Percentiles rank a stretch among this genome's conserved stretches.
These are phyloP conservation scores for Tulasnella sp. DNA, from an alignment of 768 basidiomycete genomes.

Conservation along the genomic window DNA sequence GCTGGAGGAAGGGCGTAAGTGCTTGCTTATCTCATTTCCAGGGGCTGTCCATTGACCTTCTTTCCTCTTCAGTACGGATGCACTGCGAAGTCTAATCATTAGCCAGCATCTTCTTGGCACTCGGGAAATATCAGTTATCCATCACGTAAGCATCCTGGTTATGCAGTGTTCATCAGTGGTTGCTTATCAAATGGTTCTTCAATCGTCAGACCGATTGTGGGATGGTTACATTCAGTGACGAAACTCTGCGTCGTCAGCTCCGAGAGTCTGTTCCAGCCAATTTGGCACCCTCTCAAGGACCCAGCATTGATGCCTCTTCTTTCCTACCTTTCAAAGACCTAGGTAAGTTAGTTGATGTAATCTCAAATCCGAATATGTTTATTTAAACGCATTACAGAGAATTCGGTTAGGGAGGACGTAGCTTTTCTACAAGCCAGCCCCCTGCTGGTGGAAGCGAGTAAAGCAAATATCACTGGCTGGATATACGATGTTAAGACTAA, in stretches of 20 bases:
- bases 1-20: constrained; percentile 55
- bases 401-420: constrained; percentile 46
- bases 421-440: constrained; percentile 43
- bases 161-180: not conserved
- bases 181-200: not conserved
- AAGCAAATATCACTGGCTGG: constrained; percentile 44
- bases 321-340: constrained; percentile 40
- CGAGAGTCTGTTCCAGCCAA: constrained; percentile 33
- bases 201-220: constrained; percentile 42
- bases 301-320: constrained; percentile 35
- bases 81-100: constrained; percentile 51
- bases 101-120: constrained; percentile 64
- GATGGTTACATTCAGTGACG: constrained; percentile 46
- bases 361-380: not conserved
- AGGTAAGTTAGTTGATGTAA: constrained; percentile 14
- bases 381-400: constrained; percentile 27
- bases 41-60: not conserved
- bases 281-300: constrained; percentile 17
- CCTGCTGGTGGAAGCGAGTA: constrained; percentile 40
- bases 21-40: not conserved
- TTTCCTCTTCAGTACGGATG: constrained; percentile 38
- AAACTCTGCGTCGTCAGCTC: constrained; percentile 37
- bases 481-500: constrained; percentile 51
- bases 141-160: constrained; percentile 29
- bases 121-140: constrained; percentile 51